Percentiles rank a stretch among this genome's conserved stretches.
These are phyloP conservation scores for Nicotiana otophora DNA, from an alignment of 257 asterid genomes.

Conservation along the genomic window DNA sequence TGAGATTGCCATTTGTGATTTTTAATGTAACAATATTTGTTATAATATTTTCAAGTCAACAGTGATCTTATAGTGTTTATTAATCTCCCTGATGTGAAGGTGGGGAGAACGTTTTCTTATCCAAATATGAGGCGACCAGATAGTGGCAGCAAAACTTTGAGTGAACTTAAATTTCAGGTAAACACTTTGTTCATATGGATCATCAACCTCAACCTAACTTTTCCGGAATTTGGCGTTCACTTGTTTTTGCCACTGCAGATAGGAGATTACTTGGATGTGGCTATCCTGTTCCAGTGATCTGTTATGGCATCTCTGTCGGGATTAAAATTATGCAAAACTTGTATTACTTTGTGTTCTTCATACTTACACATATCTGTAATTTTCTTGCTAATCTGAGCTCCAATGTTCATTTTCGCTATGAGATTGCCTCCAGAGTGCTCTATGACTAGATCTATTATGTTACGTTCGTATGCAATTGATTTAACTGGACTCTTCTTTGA, in stretches of 20 bases:
- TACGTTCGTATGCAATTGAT: not conserved
- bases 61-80: constrained; percentile 10
- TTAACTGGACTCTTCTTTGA: not conserved
- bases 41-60: not conserved
- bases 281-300: constrained; percentile 43
- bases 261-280: constrained; percentile 74
- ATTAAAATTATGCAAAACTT: not conserved
- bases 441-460: not conserved
- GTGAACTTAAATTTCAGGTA: constrained; percentile 69
- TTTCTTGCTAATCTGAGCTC: not conserved
- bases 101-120: constrained; percentile 56
- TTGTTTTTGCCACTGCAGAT: constrained; percentile 37
- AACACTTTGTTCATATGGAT: not conserved
- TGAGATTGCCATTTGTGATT: not conserved
- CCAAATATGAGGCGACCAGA: constrained; percentile 64
- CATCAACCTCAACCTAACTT: not conserved
- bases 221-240: constrained; percentile 2
- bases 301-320: not conserved
- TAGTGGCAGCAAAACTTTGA: constrained; percentile 59
- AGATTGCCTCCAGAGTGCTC: not conserved
- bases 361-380: not conserved
- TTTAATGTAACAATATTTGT: not conserved
- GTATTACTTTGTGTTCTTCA: not conserved
- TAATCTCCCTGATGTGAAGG: constrained; percentile 33
- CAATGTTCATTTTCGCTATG: not conserved